phyloP scores from a whole-genome alignment of 306 rosid species.

The Gastrolobium bilobum region DNA sequence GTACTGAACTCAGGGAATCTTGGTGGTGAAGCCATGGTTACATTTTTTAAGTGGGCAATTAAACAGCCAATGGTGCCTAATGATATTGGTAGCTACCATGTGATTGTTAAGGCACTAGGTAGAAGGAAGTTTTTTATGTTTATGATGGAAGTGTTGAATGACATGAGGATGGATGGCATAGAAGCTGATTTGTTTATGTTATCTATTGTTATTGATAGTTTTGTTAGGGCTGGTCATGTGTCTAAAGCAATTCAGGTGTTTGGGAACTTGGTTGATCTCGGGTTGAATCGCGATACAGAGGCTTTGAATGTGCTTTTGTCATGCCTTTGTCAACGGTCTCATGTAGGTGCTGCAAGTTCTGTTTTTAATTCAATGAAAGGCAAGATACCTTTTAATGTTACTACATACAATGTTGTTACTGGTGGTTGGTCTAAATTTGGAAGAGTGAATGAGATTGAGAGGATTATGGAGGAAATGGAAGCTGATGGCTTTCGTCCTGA shows the following conservation, averaged over 20 bases:
- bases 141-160: slow-evolving; percentile 59
- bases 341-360: slow-evolving; percentile 71
- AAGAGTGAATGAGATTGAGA: slow-evolving; percentile 67
- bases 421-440: slow-evolving; percentile 85
- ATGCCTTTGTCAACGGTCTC: slow-evolving; percentile 72
- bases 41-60: slow-evolving; percentile 83
- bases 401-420: slow-evolving; percentile 64
- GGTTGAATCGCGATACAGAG: slow-evolving; percentile 59
- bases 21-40: slow-evolving; percentile 73
- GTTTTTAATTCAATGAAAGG: slow-evolving; percentile 68
- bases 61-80: slow-evolving; percentile 65
- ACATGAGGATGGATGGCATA: slow-evolving; percentile 56
- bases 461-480: slow-evolving; percentile 67
- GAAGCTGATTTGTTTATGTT: slow-evolving; percentile 61
- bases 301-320: slow-evolving; percentile 72
- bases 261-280: slow-evolving; percentile 62
- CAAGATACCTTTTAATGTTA: slow-evolving; percentile 58
- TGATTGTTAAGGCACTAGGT: slow-evolving; percentile 79
- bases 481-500: slow-evolving; percentile 69
- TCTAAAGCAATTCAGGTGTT: slow-evolving; percentile 73
- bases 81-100: slow-evolving; percentile 53
- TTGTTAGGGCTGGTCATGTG: slow-evolving; percentile 71
- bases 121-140: slow-evolving; percentile 72
- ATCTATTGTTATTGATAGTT: slow-evolving; percentile 74
- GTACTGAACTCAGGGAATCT: slow-evolving; percentile 75